These are phyloP conservation scores for Neckera pumila DNA, from an alignment of 225 moss, liverwort and hornwort species.

Conservation along the genomic window DNA sequence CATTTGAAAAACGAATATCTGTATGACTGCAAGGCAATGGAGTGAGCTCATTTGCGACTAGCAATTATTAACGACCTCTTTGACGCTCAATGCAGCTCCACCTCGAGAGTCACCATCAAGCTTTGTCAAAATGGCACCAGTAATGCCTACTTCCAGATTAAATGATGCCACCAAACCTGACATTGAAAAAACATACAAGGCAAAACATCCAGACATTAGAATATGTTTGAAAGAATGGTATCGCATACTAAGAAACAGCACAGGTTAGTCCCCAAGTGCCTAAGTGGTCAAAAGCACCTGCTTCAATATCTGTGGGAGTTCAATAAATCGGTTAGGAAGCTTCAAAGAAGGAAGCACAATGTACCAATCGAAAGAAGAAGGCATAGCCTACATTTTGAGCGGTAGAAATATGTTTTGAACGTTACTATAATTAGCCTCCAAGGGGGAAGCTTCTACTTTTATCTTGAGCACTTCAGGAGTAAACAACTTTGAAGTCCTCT, in stretches of 20 bases:
- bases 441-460: background rate
- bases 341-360: background rate
- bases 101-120: conserved; percentile 96
- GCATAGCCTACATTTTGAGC: background rate
- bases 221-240: background rate
- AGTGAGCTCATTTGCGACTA: background rate
- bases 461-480: background rate
- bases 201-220: background rate
- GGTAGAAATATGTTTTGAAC: background rate
- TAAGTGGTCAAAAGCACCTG: background rate
- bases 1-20: background rate
- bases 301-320: background rate
- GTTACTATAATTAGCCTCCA: background rate
- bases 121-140: conserved; percentile 92
- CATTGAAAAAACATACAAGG: background rate
- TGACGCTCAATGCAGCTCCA: conserved; percentile 96
- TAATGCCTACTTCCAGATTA: conserved; percentile 91
- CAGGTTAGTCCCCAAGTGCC: background rate
- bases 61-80: conserved; percentile 41
- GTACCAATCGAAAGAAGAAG: background rate
- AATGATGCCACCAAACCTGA: conserved; percentile 76
- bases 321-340: background rate
- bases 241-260: background rate
- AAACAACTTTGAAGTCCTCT: background rate
- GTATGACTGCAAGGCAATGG: background rate